A percentile compares a stretch with the other conserved stretches of the same genome.
phyloP scores from a whole-genome alignment of 768 basidiomycete species.

The Tulasnella sp. region DNA sequence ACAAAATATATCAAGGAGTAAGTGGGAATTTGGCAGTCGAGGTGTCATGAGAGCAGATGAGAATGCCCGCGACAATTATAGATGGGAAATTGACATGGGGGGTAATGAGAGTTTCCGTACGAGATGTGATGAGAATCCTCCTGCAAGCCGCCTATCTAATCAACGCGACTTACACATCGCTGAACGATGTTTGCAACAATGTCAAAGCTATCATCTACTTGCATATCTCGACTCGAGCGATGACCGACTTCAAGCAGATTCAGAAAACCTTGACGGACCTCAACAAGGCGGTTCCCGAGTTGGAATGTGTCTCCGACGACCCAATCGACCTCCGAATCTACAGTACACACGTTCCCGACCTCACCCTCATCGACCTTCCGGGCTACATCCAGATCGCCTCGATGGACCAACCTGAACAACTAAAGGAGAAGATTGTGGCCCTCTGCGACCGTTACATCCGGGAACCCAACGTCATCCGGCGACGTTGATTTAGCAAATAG shows the following conservation, averaged over 20 bases:
- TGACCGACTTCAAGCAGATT: constrained; percentile 84
- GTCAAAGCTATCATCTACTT: too few species aligned
- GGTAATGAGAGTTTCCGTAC: too few species aligned
- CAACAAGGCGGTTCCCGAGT: constrained; percentile 85
- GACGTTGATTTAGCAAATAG: constrained; percentile 99
- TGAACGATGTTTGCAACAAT: too few species aligned
- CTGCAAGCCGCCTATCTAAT: too few species aligned
- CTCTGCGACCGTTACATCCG: constrained; percentile 96
- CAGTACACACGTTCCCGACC: constrained; percentile 90
- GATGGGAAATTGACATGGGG: too few species aligned
- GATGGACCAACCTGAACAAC: constrained; percentile 87
- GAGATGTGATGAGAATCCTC: too few species aligned
- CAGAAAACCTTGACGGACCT: constrained; percentile 91
- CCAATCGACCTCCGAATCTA: constrained; percentile 97
- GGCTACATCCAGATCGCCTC: constrained; percentile 95
- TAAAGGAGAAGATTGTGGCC: constrained; percentile 84
- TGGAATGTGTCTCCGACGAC: constrained; percentile 85
- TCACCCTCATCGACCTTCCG: constrained; percentile 94
- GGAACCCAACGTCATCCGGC: constrained; percentile 98
- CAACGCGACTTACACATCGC: too few species aligned
- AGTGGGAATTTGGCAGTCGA: too few species aligned
- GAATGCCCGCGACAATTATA: too few species aligned
- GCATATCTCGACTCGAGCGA: too few species aligned
- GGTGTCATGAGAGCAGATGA: too few species aligned
- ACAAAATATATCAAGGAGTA: too few species aligned